Evolutionary conservation across 1,284 basidiomycete species (phyloP).

Genomic region (Cutaneotrichosporon spelunceum): DNA sequence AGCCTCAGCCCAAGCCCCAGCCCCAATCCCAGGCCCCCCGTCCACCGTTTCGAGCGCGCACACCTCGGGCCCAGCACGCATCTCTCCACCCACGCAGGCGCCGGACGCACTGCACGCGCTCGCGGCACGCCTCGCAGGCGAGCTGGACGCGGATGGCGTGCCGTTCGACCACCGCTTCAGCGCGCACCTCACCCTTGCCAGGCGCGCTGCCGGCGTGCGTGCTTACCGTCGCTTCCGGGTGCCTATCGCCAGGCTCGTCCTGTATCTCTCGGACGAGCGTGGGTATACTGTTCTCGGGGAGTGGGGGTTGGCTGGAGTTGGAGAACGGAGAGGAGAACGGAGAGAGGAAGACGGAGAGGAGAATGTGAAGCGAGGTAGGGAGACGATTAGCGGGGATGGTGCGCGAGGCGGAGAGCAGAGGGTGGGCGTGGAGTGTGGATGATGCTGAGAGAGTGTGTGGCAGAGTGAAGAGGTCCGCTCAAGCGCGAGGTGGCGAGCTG

Average conservation of each 20-base stretch:
- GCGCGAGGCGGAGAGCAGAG: too few relatives aligned
- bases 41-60: too few relatives aligned
- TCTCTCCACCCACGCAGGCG: too few relatives aligned
- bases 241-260: neutral
- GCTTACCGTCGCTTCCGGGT: neutral
- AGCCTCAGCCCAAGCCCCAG: too few relatives aligned
- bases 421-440: neutral
- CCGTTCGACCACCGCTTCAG: neutral
- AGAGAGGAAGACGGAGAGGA: neutral
- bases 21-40: too few relatives aligned
- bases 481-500: neutral
- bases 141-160: slow-evolving; percentile 1
- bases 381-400: too few relatives aligned
- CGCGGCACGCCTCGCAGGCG: neutral
- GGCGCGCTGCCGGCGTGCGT: neutral
- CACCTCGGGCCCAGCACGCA: too few relatives aligned
- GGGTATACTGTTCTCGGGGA: neutral
- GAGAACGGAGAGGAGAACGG: neutral
- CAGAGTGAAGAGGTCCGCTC: too few relatives aligned
- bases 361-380: neutral
- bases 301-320: neutral
- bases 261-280: neutral
- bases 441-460: neutral
- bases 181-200: slow-evolving; percentile 6
- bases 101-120: slow-evolving; percentile 1